These are phyloP conservation scores for Poa pratensis DNA, from an alignment of 176 grass and related monocot species.

Conservation along the genomic window DNA sequence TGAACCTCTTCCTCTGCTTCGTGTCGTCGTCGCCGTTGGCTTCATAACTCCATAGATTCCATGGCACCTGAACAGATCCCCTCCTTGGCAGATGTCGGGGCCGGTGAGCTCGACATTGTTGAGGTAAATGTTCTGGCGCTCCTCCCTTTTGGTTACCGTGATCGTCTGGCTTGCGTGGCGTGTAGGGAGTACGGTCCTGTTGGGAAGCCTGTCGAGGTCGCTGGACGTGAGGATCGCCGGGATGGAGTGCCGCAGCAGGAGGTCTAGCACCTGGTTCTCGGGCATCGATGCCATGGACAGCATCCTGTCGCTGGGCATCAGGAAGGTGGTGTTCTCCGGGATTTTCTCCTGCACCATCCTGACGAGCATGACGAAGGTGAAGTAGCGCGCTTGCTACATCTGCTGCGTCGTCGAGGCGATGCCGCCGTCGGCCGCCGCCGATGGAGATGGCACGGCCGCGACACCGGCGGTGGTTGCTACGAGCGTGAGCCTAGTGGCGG, in stretches of 20 bases:
- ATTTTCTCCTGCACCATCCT: slow-evolving; percentile 66
- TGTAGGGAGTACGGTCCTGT: slow-evolving; percentile 54
- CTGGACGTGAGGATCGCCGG: slow-evolving; percentile 36
- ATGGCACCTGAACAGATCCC: slow-evolving; percentile 61
- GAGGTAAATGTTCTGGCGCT: slow-evolving; percentile 56
- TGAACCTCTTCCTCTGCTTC: too few species aligned
- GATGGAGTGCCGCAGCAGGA: slow-evolving; percentile 60
- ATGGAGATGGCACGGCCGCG: neutral
- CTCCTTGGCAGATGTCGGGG: slow-evolving; percentile 48
- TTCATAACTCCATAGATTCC: slow-evolving; percentile 29
- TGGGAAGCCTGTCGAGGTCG: slow-evolving; percentile 57
- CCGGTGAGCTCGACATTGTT: slow-evolving; percentile 49
- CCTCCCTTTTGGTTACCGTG: slow-evolving; percentile 38
- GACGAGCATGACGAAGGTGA: slow-evolving; percentile 66
- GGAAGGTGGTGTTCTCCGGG: slow-evolving; percentile 58
- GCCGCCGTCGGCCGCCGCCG: neutral
- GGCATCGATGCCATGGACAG: slow-evolving; percentile 50
- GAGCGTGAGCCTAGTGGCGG: too few species aligned
- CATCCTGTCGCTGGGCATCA: slow-evolving; percentile 58
- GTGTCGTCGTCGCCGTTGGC: too few species aligned
- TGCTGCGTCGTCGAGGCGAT: slow-evolving; percentile 42
- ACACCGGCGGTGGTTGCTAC: neutral
- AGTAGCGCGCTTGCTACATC: slow-evolving; percentile 62
- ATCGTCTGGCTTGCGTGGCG: slow-evolving; percentile 46
- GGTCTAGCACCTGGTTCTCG: slow-evolving; percentile 52